phyloP scores from a whole-genome alignment of 2,329 filamentous ascomycete species.

The Calonectria henricotiae region DNA sequence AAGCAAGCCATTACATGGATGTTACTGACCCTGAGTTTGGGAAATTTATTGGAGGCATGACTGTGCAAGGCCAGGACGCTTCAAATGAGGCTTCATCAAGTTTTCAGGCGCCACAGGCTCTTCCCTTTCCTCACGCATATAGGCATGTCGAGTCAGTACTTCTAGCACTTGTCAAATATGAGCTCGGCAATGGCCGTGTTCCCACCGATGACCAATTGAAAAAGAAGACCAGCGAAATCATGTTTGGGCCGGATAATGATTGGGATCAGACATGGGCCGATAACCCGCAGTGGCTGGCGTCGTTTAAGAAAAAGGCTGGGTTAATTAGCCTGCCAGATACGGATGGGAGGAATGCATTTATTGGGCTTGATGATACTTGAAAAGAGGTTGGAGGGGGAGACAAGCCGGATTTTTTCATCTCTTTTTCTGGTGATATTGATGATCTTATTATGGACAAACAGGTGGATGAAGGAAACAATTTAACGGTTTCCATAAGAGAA shows the following conservation, averaged over 20 bases:
- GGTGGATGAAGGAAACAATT: no score
- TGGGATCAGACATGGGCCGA: slow-evolving; percentile 35
- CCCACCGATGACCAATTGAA: slow-evolving; percentile 20
- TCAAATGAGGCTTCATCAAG: not conserved
- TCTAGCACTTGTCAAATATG: slow-evolving; percentile 10
- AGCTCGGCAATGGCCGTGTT: slow-evolving; percentile 26
- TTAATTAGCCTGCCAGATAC: slow-evolving; percentile 19
- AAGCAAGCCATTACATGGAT: slow-evolving; percentile 7
- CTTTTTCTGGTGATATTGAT: no score
- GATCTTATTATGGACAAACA: no score
- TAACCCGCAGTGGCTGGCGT: slow-evolving; percentile 19
- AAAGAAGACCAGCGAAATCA: slow-evolving; percentile 27
- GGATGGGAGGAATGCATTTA: slow-evolving; percentile 30
- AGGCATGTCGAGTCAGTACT: slow-evolving; percentile 21
- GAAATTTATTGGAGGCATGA: not conserved
- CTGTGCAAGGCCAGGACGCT: not conserved
- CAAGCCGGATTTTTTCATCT: no score
- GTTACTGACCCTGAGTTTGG: not conserved
- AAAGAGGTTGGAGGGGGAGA: not conserved
- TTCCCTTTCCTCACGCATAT: slow-evolving; percentile 18
- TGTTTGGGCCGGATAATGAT: slow-evolving; percentile 26
- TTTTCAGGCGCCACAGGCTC: not conserved
- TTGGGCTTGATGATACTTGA: not conserved
- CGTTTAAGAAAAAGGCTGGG: slow-evolving; percentile 30
- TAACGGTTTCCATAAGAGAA: no score